Base-by-base conservation (phyloP, 75 land plant species). In the Sequoia sempervirens region DNA sequence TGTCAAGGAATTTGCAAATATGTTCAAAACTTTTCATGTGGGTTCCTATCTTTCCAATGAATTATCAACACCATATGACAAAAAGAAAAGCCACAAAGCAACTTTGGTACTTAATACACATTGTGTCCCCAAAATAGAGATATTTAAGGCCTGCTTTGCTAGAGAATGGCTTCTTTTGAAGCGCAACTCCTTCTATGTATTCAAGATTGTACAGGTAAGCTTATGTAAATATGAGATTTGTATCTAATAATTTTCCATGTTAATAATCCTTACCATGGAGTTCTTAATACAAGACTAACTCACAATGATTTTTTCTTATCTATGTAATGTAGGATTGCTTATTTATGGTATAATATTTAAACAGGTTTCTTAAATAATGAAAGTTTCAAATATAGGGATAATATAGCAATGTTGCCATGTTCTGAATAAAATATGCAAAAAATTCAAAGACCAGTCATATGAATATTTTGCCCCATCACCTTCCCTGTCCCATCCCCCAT, bases 11-110 rank as follows among this genome's bases (percentile, higher is more conserved):
- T 96, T 96, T 75, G 92, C 91, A 17, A 80, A 76, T 28, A 80
- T 74, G 43, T 96, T 94, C 89, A 88, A 89, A 85, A 54, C 85
- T 2, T 89, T 92, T 87, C 98, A 96, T 80, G 93, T 91, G 0
- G 98, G 96, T 0, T 52, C 83, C 58, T 54, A 82, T 13, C 85
- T 92, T 12, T 88, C 86, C 23, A 86, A 87, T 17, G 91, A 89
- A 68, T 89, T 96, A 3, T 93, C 92, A 0, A 83, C 88, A 37
- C 95, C 97, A 2, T 96, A 75, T 38, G 90, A 95, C 88, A 92
- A 89, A 85, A 14, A 45, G 18, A 83, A 68, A 28, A 81, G 90
- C 74, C 98, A 96, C 89, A 83, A 83, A 79, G 97, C 97, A 38
- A 95, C 98, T 17, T 87, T 96, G 13, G 90, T 85, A 26, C 87